A percentile compares a stretch with the other conserved stretches of the same genome.
These are phyloP conservation scores for Pulveroboletus sp. DNA, from an alignment of 1,284 basidiomycete genomes.

Conservation along the genomic window DNA sequence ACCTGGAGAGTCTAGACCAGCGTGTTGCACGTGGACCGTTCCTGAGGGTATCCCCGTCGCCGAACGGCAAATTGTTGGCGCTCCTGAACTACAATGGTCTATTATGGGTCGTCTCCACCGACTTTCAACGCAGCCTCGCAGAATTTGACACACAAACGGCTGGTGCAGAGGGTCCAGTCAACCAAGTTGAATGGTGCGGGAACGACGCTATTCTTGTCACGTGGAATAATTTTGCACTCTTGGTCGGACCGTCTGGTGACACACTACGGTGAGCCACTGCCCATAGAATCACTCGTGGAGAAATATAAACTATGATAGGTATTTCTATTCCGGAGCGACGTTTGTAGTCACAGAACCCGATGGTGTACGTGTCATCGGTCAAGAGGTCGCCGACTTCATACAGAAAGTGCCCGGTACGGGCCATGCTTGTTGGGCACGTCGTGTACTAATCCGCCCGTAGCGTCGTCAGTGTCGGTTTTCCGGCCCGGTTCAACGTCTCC, in stretches of 20 bases:
- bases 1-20: constrained; percentile 85
- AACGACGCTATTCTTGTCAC: constrained; percentile 91
- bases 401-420: constrained; percentile 88
- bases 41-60: constrained; percentile 82
- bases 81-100: constrained; percentile 72
- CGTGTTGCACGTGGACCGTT: constrained; percentile 90
- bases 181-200: constrained; percentile 92
- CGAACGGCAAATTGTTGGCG: constrained; percentile 91
- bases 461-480: constrained; percentile 80
- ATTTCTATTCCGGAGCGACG: constrained; percentile 75
- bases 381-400: constrained; percentile 84
- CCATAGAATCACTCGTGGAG: not conserved
- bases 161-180: constrained; percentile 55
- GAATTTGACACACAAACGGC: constrained; percentile 74
- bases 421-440: not conserved
- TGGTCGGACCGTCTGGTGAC: constrained; percentile 93
- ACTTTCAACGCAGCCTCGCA: constrained; percentile 87
- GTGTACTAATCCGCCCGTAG: constrained; percentile 40
- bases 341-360: constrained; percentile 86
- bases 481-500: constrained; percentile 91
- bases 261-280: constrained; percentile 67
- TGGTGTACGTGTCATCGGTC: constrained; percentile 81
- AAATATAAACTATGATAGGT: constrained; percentile 66
- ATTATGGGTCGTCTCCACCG: constrained; percentile 91
- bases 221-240: constrained; percentile 78